A percentile compares a stretch with the other conserved stretches of the same genome.
These are phyloP conservation scores for Drechslerella coelobrocha DNA, from an alignment of 2,329 filamentous ascomycete species.

Conservation along the genomic window DNA sequence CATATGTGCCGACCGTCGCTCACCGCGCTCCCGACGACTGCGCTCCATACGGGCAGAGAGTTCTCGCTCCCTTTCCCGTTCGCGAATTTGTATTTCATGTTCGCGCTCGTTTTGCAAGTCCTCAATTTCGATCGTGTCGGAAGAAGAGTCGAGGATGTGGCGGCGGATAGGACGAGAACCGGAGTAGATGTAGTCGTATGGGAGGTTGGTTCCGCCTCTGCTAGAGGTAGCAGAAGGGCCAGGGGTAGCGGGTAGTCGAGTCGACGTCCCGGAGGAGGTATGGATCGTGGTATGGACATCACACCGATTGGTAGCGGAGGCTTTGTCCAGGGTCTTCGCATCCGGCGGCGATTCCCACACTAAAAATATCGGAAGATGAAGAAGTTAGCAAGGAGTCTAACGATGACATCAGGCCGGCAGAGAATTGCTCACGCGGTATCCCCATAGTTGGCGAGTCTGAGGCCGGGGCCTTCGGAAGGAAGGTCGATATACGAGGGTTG, in stretches of 20 bases:
- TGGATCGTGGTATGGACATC: constrained; percentile 36
- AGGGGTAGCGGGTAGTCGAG: constrained; percentile 27
- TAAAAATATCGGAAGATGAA: neutral
- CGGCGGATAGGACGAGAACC: constrained; percentile 43
- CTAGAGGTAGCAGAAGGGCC: constrained; percentile 24
- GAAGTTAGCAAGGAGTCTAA: constrained; percentile 9
- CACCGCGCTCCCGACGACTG: constrained; percentile 46
- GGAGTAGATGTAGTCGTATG: constrained; percentile 48
- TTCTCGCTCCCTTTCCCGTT: constrained; percentile 42
- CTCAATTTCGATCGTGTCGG: constrained; percentile 49
- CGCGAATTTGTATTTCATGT: constrained; percentile 48
- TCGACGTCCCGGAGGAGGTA: constrained; percentile 43
- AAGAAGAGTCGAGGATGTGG: constrained; percentile 42
- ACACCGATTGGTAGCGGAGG: constrained; percentile 46
- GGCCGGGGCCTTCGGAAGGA: neutral
- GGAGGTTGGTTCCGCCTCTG: constrained; percentile 19
- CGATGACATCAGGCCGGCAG: neutral
- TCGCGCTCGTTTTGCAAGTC: constrained; percentile 49
- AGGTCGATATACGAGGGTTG: constrained; percentile 9
- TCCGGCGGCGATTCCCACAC: constrained; percentile 50
- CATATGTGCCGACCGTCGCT: constrained; percentile 48
- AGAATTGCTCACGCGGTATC: constrained; percentile 45
- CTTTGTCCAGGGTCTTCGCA: constrained; percentile 45
- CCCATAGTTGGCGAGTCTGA: constrained; percentile 28
- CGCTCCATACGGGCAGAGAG: constrained; percentile 47